Base-by-base conservation (phyloP, 257 asterid genomes). In the Solanum pimpinellifolium region DNA sequence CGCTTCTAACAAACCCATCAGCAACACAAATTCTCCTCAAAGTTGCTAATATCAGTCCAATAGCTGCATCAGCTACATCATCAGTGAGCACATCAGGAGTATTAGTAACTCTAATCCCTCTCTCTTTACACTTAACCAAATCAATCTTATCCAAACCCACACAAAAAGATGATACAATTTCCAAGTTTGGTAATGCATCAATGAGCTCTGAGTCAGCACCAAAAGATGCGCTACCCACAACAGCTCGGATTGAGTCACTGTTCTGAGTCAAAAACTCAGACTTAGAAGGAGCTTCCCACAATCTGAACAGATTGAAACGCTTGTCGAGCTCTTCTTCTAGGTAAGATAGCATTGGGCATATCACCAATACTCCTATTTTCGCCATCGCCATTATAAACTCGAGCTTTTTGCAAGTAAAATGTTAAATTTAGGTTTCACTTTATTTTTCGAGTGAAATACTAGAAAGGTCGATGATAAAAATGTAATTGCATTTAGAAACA, bases 31-130 rank as follows among this genome's bases (percentile, higher is more conserved):
- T 89, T 89, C 85, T 92, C 91, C 97, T 90, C 89, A 92, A 60
- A 15, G 92, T 88, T 10, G 96, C 91, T 59, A 94, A 80, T 18
- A 90, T 83, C 90, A 95, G 80, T 41, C 92, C 94, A 20, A 95
- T 90, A 0, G 98, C 97, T 37, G 89, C 46, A 88, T 95, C 98
- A 20, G 98, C 96, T 68, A 96, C 98, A 88, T 94, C 98, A 44
- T 89, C 95, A 1, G 99, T 94, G 52, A 94, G 91, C 90, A 96
- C 98, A 86, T 96, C 95, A n/a, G 99, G 99, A 3, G 98, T 94
- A 88, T 96, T 93, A 47, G 97, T 92, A 69, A 96, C 98, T 88
- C 89, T 91, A 92, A 96, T 94, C 52, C 98, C 95, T 56, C 91
- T 92, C 88, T 93, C 95, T 88, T 66, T 89, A 46, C 98, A 96